A percentile compares a stretch with the other conserved stretches of the same genome.
phyloP scores from a whole-genome alignment of 2,329 filamentous ascomycete species.

The Aspergillus aculeatus region DNA sequence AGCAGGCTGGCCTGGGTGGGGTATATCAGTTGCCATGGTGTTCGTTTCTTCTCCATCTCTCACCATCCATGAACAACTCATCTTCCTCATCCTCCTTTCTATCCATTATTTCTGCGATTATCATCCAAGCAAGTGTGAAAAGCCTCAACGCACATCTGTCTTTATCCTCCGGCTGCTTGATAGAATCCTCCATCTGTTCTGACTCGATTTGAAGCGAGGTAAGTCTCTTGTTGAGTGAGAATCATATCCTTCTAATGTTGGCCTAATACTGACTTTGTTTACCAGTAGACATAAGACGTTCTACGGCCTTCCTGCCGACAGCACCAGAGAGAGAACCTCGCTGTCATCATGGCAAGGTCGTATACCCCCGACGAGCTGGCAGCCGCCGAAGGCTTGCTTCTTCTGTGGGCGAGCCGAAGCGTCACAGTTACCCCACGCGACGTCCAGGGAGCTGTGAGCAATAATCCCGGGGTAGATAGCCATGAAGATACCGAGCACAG shows the following conservation, averaged over 20 bases:
- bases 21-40: background rate
- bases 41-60: background rate
- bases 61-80: background rate
- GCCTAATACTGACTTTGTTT: background rate
- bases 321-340: background rate
- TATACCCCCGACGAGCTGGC: background rate
- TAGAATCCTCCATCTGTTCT: background rate
- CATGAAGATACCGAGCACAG: background rate
- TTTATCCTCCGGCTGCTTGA: background rate
- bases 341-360: background rate
- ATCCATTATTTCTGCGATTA: background rate
- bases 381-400: background rate
- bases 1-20: background rate
- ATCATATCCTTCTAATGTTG: background rate
- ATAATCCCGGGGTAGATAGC: background rate
- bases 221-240: background rate
- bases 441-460: background rate
- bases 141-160: background rate
- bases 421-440: background rate
- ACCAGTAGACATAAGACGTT: too few relatives aligned
- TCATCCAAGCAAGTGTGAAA: background rate
- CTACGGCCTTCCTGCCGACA: background rate
- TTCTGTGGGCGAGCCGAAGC: background rate
- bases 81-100: background rate
- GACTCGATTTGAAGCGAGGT: background rate